phyloP scores from a whole-genome alignment of 805 yeast genomes.

The Starmerella vaccinii region DNA sequence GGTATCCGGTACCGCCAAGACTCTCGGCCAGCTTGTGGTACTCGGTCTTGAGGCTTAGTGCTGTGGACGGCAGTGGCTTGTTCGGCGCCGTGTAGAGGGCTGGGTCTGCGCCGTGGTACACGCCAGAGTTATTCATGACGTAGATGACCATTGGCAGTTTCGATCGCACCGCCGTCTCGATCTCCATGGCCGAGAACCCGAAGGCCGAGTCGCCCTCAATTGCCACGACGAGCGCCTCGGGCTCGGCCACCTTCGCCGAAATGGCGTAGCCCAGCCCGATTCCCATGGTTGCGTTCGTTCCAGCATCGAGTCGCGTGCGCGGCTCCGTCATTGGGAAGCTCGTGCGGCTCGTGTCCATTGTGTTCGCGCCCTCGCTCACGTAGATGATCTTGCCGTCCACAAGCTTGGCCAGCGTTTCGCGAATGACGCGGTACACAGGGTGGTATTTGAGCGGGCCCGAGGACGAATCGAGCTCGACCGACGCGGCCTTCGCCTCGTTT shows the following conservation, averaged over 20 bases:
- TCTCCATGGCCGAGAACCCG: slow-evolving; percentile 62
- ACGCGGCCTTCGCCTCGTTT: slow-evolving; percentile 31
- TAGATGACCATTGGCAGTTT: slow-evolving; percentile 45
- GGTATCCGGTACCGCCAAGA: slow-evolving; percentile 47
- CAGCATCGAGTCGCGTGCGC: slow-evolving; percentile 53
- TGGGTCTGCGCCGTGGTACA: slow-evolving; percentile 51
- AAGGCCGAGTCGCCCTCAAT: slow-evolving; percentile 72
- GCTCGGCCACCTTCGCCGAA: slow-evolving; percentile 44
- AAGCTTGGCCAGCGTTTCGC: slow-evolving; percentile 32
- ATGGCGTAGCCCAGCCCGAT: slow-evolving; percentile 62
- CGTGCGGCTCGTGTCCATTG: slow-evolving; percentile 61
- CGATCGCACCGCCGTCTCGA: slow-evolving; percentile 57
- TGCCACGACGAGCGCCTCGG: slow-evolving; percentile 41
- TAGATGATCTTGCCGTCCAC: slow-evolving; percentile 32
- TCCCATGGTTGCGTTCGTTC: slow-evolving; percentile 73
- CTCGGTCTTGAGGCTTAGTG: slow-evolving; percentile 44
- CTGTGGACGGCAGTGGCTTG: slow-evolving; percentile 45
- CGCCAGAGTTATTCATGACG: slow-evolving; percentile 67
- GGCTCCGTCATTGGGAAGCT: slow-evolving; percentile 48
- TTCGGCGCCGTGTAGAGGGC: slow-evolving; percentile 23
- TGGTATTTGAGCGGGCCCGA: slow-evolving; percentile 37
- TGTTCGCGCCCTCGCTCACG: slow-evolving; percentile 65
- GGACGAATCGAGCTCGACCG: slow-evolving; percentile 31
- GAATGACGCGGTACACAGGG: slow-evolving; percentile 42
- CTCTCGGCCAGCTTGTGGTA: slow-evolving; percentile 49